Evolutionary conservation across 352 stramenopile species (phyloP), one percentile per base, ranked within the genome.

Genomic region (Phytophthora fragariae): DNA sequence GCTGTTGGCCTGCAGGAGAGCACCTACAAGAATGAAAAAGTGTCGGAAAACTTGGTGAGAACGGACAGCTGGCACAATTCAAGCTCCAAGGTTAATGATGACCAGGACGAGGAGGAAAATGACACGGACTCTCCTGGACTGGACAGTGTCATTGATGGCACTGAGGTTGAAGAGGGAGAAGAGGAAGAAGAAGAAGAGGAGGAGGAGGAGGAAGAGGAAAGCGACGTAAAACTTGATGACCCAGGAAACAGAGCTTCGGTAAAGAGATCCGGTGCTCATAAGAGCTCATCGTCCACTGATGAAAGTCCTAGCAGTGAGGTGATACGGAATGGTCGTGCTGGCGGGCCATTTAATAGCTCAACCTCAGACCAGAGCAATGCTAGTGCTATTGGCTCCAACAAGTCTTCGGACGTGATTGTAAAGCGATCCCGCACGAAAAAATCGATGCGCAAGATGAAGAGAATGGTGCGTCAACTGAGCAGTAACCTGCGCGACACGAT

Each of bases 1-100:
- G 88, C 80, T 0, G 79, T 97, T 19, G 89, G 89, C 0, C 75
- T 96, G 6, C 89, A 97, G 61, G 89, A 97, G 67, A 95, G 86
- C 72, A 89, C 84, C 21, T 96, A 96, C 70, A 80, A 80, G 47
- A 82, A 77, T 41, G 81, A 90, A 58, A 88, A 85, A 35, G 65
- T 61, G 12, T 80, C 62, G 17, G 75, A 70, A 57, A 78, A 70
- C 19, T 35, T 81, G 58, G 52, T 79, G 37, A 53, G 52, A 39
- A 41, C 58, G 27, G 72, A 83, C 57, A 81, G 61, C 9, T 76
- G 57, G 53, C 70, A 53, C 31, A 61, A 54, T 21, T 65, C 57
- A 9, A 69, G 39, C 31, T 65, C n/a, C 17, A 83, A 72, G n/a
- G 41, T 50, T 11, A 66, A 82, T 24, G 75, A 84, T 2, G 57